Evolutionary conservation across 1,139 yeast genomes (phyloP), one percentile per base, ranked within the genome.

Genomic region (Geotrichum fermentans): DNA sequence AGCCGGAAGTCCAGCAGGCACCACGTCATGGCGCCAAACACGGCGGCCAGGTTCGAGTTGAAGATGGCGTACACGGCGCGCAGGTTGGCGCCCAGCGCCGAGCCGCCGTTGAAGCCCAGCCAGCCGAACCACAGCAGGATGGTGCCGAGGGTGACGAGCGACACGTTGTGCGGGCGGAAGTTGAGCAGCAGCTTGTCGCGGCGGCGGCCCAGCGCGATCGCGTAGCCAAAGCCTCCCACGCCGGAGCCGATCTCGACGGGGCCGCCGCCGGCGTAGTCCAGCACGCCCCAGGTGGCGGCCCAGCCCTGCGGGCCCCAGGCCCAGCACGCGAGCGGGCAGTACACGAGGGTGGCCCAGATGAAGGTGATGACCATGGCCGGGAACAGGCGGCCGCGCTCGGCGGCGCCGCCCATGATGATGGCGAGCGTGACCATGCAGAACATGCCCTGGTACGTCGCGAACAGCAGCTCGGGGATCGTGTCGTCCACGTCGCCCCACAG

Each of bases 241-340:
- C 97, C 97, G 28, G 95, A 82, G 33, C 88, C 77, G 50, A 92
- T 87, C 67, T 92, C 97, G 38, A 92, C 96, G 1, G 97, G 96
- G 0, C 97, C 97, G 47, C 97, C 97, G 35, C 98, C 98, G 29
- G 98, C 97, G 67, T 88, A 92, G 66, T 92, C 98, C 51, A 90
- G 73, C 1, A 83, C 97, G 17, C 96, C 96, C 78, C 96, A 90
- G 67, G 73, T 78, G 30, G 62, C 66, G 36, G 96, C 96, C 97
- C 97, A 92, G 39, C 97, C 97, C 41, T 82, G 82, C 0, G 83
- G 62, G 52, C 89, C 84, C 98, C 97, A 92, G 51, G 87, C 81
- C 97, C 97, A 90, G 69, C 81, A 86, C 4, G 92, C 94, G 20
- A 92, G 78, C 0, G 97, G 97, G 65, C 95, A 85, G 68, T 90